phyloP scores from a whole-genome alignment of 495 filamentous ascomycete species.

The Xylaria grammica region DNA sequence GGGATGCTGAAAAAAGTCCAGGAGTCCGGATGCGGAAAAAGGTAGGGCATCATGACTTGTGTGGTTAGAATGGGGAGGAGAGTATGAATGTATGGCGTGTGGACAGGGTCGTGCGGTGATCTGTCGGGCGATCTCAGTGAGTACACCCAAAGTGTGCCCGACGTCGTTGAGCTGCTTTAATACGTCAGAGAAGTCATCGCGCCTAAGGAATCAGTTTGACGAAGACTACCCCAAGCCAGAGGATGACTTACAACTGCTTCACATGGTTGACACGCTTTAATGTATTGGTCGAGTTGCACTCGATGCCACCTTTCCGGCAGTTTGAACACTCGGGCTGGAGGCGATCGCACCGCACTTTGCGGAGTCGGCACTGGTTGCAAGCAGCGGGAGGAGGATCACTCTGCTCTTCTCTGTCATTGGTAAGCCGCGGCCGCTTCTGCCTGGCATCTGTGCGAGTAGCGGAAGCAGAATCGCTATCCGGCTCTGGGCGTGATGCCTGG shows the following conservation, averaged over 20 bases:
- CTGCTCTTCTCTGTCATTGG: conserved; percentile 21
- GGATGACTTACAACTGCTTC: conserved; percentile 25
- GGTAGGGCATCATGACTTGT: background rate
- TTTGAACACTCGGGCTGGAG: conserved; percentile 40
- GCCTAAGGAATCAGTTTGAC: conserved; percentile 15
- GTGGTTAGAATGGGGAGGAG: background rate
- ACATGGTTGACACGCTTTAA: conserved; percentile 26
- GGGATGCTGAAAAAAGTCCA: conserved; percentile 9
- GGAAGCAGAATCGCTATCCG: conserved; percentile 2
- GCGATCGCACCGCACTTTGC: conserved; percentile 46
- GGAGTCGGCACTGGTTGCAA: conserved; percentile 43
- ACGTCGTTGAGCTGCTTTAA: conserved; percentile 24
- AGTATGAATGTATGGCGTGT: background rate
- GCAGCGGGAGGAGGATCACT: conserved; percentile 22
- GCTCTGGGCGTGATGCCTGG: conserved; percentile 7
- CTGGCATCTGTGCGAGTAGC: background rate
- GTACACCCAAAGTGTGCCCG: conserved; percentile 19
- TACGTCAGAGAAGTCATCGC: conserved; percentile 29
- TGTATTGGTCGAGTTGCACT: conserved; percentile 20
- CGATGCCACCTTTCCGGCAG: conserved; percentile 36
- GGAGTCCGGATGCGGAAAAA: background rate
- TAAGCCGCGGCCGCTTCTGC: conserved; percentile 12
- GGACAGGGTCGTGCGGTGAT: conserved; percentile 21
- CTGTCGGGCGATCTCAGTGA: conserved; percentile 25
- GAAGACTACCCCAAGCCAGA: background rate